Percentiles rank a stretch among this genome's conserved stretches.
phyloP scores from a whole-genome alignment of 2,329 filamentous ascomycete species.

The Nigrospora osmanthi region DNA sequence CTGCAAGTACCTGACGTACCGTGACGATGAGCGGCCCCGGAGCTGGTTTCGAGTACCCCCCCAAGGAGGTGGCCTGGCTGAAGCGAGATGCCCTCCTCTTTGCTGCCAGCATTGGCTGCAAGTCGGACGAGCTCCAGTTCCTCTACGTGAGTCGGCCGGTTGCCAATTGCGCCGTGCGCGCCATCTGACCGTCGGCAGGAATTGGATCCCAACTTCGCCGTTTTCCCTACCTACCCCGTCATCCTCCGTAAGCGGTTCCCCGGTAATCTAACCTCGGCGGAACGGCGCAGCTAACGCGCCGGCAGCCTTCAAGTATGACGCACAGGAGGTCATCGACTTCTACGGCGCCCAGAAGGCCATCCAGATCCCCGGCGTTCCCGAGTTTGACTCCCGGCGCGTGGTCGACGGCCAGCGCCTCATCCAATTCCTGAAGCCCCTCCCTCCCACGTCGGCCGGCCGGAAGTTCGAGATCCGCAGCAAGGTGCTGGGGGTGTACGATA shows the following conservation, averaged over 20 bases:
- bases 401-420: conserved; percentile 81
- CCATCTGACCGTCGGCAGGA: conserved; percentile 47
- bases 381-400: conserved; percentile 65
- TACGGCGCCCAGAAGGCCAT: conserved; percentile 60
- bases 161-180: not conserved
- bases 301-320: conserved; percentile 66
- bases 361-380: conserved; percentile 68
- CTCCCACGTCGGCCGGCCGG: conserved; percentile 60
- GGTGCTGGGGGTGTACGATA: conserved; percentile 82
- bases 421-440: conserved; percentile 68
- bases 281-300: not conserved
- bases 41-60: conserved; percentile 73
- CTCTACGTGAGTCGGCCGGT: conserved; percentile 56
- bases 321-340: conserved; percentile 76
- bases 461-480: conserved; percentile 71
- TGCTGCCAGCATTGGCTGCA: conserved; percentile 80
- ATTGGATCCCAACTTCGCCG: conserved; percentile 75
- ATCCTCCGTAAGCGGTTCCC: conserved; percentile 58
- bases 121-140: conserved; percentile 82
- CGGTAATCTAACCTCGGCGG: not conserved
- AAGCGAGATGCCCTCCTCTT: conserved; percentile 87
- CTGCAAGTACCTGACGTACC: not conserved
- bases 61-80: conserved; percentile 70
- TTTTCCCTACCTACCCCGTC: conserved; percentile 84
- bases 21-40: conserved; percentile 40